Percentiles rank a stretch among this genome's conserved stretches.
Evolutionary conservation across 179 eudicot species (phyloP).

Genomic region (Dionaea muscipula): DNA sequence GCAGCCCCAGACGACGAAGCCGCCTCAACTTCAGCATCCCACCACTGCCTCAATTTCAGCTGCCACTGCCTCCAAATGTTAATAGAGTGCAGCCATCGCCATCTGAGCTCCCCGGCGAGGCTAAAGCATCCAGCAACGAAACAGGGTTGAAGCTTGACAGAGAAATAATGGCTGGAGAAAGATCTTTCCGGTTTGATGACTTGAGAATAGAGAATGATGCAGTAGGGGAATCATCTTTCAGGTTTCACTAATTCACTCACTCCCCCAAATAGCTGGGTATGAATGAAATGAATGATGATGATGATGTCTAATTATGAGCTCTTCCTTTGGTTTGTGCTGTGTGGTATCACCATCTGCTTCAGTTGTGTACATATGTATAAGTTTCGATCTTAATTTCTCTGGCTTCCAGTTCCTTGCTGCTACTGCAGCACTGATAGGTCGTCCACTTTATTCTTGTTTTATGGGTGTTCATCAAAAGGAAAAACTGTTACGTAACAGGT

Average conservation of each 20-base stretch:
- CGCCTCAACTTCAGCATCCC: constrained; percentile 22
- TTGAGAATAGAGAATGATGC: constrained; percentile 38
- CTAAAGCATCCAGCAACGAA: constrained; percentile 10
- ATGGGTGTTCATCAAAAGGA: too few relatives aligned
- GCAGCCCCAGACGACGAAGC: constrained; percentile 16
- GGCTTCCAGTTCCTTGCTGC: too few relatives aligned
- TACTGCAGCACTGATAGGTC: too few relatives aligned
- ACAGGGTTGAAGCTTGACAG: not conserved
- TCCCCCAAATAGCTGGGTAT: too few relatives aligned
- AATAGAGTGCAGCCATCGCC: constrained; percentile 19
- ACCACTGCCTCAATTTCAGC: constrained; percentile 15
- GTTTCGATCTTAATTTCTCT: too few relatives aligned
- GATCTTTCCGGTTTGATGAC: constrained; percentile 4
- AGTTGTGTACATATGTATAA: too few relatives aligned
- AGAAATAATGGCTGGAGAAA: not conserved
- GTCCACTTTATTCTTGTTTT: too few relatives aligned
- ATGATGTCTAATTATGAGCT: too few relatives aligned
- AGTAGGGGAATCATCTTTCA: constrained; percentile 57
- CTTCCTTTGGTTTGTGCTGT: too few relatives aligned
- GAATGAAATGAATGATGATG: too few relatives aligned
- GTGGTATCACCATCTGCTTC: too few relatives aligned
- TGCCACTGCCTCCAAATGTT: constrained; percentile 14
- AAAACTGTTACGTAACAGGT: too few relatives aligned
- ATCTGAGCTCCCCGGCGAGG: constrained; percentile 15
- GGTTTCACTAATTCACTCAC: constrained; percentile 26